Conservation (phyloP, 1,284 basidiomycete species). For the Pseudozyma sp. region DNA sequence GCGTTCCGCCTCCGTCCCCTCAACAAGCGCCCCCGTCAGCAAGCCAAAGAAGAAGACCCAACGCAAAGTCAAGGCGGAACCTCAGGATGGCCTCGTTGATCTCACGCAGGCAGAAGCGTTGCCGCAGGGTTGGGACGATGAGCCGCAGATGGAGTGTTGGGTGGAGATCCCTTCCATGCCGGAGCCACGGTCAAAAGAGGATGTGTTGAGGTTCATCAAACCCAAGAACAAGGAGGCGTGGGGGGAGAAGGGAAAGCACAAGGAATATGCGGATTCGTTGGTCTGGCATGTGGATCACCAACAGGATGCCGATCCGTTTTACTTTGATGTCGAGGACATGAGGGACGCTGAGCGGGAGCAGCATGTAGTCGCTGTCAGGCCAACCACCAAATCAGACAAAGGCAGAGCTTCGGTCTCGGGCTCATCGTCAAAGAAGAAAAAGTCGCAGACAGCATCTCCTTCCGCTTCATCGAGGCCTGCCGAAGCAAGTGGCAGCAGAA, state of each 20-base stretch:
- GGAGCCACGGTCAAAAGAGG: conserved; percentile 1
- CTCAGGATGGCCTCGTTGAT: background rate
- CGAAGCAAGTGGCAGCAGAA: conserved; percentile 1
- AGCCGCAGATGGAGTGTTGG: conserved; percentile 16
- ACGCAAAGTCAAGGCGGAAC: conserved; percentile 6
- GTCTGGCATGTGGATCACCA: conserved; percentile 15
- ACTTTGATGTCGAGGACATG: conserved; percentile 18
- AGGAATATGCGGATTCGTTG: conserved; percentile 4
- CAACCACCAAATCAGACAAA: background rate
- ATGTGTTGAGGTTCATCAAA: conserved; percentile 20
- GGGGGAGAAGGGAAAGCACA: conserved; percentile 16
- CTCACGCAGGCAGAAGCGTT: background rate
- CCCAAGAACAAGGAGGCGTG: conserved; percentile 9
- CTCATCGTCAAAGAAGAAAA: background rate
- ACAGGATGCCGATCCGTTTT: conserved; percentile 20
- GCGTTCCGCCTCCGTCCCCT: conserved; percentile 18
- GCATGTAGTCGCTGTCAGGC: conserved; percentile 17
- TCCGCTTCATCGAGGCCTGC: background rate
- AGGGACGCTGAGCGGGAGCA: background rate
- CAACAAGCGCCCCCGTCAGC: conserved; percentile 1
- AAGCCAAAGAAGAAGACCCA: conserved; percentile 1
- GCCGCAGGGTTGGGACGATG: conserved; percentile 6
- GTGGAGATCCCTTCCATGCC: conserved; percentile 21
- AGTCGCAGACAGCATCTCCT: background rate
- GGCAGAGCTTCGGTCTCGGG: background rate